Conservation (phyloP, 164 flowering plant species). For the Aristolochia contorta region DNA sequence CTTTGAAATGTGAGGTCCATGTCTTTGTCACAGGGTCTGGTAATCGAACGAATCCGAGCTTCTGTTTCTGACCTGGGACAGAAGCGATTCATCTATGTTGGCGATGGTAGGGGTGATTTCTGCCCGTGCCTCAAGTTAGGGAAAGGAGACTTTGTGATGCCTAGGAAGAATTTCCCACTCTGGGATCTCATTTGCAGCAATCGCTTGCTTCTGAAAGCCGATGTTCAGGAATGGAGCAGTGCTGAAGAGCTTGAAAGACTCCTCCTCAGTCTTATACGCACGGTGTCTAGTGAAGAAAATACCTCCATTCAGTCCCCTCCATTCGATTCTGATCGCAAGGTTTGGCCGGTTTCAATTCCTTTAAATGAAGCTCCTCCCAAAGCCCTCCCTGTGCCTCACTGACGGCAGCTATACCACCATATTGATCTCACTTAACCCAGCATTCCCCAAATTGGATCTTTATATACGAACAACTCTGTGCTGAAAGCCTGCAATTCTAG, state of each 20-base stretch:
- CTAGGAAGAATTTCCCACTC: constrained; percentile 63
- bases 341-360: neutral
- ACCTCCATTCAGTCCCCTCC: too few relatives aligned
- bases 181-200: constrained; percentile 56
- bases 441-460: neutral
- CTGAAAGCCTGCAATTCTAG: too few relatives aligned
- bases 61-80: constrained; percentile 4
- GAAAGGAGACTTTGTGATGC: constrained; percentile 48
- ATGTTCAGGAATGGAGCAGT: constrained; percentile 51
- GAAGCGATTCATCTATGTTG: constrained; percentile 45
- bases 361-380: neutral
- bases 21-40: constrained; percentile 29
- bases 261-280: constrained; percentile 23
- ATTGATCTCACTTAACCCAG: too few relatives aligned
- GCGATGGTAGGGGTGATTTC: constrained; percentile 69
- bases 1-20: too few relatives aligned
- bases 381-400: neutral
- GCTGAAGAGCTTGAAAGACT: constrained; percentile 48
- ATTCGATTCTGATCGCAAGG: neutral
- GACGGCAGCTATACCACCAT: too few relatives aligned
- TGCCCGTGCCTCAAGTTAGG: constrained; percentile 60
- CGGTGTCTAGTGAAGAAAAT: neutral
- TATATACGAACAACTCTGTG: neutral
- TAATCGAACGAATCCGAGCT: constrained; percentile 45
- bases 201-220: constrained; percentile 39